These are phyloP conservation scores for Candida smagusa DNA, from an alignment of 1,139 yeast genomes.

Conservation along the genomic window DNA sequence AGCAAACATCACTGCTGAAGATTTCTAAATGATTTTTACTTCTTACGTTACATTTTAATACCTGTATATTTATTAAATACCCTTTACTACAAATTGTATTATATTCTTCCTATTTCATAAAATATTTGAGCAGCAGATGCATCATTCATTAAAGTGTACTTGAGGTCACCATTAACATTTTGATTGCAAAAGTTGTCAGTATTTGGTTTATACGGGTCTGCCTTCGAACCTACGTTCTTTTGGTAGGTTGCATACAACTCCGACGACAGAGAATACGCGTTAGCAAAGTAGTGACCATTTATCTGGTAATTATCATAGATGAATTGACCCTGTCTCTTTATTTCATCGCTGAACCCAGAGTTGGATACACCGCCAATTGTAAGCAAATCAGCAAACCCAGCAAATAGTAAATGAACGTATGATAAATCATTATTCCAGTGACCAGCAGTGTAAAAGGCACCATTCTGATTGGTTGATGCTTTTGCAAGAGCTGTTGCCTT, in stretches of 20 bases:
- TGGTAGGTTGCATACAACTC: slow-evolving; percentile 9
- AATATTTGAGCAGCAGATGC: slow-evolving; percentile 16
- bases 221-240: background rate
- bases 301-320: slow-evolving; percentile 20
- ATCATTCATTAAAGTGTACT: slow-evolving; percentile 13
- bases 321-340: slow-evolving; percentile 20
- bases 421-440: slow-evolving; percentile 14
- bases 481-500: slow-evolving; percentile 11
- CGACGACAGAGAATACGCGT: slow-evolving; percentile 7
- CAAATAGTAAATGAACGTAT: slow-evolving; percentile 12
- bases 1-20: slow-evolving; percentile 20
- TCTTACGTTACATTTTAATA: background rate
- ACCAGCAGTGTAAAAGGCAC: slow-evolving; percentile 13
- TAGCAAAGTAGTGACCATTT: slow-evolving; percentile 7
- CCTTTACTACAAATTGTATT: background rate
- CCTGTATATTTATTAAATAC: background rate
- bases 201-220: slow-evolving; percentile 2
- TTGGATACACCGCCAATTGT: slow-evolving; percentile 4
- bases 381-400: slow-evolving; percentile 12
- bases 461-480: slow-evolving; percentile 10
- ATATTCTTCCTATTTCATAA: slow-evolving; percentile 10
- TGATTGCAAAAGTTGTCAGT: slow-evolving; percentile 8
- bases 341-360: slow-evolving; percentile 14
- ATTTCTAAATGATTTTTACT: slow-evolving; percentile 11
- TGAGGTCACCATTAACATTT: slow-evolving; percentile 6